Percentiles rank a stretch among this genome's conserved stretches.
Conservation (phyloP, 306 rosid genomes). For the Lathyrus tuberosus region DNA sequence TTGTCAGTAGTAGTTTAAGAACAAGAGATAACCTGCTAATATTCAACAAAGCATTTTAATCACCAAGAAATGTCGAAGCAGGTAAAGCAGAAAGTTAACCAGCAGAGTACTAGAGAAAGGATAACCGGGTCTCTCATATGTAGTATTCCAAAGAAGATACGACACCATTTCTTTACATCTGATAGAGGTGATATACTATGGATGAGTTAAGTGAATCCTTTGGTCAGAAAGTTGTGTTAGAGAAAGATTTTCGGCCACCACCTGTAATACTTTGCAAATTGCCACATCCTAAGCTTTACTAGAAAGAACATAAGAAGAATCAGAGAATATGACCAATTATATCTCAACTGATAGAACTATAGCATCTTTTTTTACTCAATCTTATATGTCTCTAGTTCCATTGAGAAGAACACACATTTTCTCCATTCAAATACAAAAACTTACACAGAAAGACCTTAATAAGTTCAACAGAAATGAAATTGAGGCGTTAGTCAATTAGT, state of each 20-base stretch:
- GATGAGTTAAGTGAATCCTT: background rate
- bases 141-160: constrained; percentile 34
- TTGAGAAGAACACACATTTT: background rate
- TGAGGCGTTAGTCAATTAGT: background rate
- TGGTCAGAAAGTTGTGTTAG: too few relatives aligned
- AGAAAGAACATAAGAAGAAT: background rate
- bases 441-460: background rate
- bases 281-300: background rate
- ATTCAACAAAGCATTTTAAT: constrained; percentile 35
- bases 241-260: too few relatives aligned
- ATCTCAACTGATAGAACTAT: background rate
- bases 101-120: constrained; percentile 21
- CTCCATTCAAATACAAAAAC: background rate
- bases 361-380: background rate
- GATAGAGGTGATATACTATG: constrained; percentile 37
- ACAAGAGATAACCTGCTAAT: background rate
- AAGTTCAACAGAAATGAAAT: background rate
- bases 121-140: too few relatives aligned
- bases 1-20: background rate
- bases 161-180: constrained; percentile 43
- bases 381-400: background rate
- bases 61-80: background rate
- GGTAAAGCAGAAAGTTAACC: constrained; percentile 22
- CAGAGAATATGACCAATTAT: background rate
- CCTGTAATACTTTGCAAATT: background rate